Base-by-base conservation (phyloP, 805 yeast genomes). In the Lipomyces mesembrius region DNA sequence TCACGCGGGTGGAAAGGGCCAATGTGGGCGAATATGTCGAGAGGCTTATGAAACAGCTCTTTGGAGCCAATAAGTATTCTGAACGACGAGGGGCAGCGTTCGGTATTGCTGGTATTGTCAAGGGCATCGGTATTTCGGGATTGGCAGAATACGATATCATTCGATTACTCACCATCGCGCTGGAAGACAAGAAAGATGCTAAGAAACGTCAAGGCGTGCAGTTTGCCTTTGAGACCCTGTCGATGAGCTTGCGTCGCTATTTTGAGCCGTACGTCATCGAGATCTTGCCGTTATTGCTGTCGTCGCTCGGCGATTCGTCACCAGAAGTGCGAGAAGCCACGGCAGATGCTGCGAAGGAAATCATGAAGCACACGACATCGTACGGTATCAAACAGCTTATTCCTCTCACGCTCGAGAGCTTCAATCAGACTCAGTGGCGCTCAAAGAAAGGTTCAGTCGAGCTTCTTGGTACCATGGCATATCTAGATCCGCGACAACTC, bases 371-470 rank as follows among this genome's bases (percentile, higher is more conserved):
- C 73, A 91, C 98, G 3, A 92, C 98, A 2, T 87, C 96, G 69
- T 95, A 82, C 77, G 99, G 99, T 79, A 91, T 95, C 65, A 90
- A 89, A 75, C 88, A 89, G 71, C 83, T 95, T 77, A 92, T 95
- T 77, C 99, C 99, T 1, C 83, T 94, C 65, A 96, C 98, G 0
- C 85, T 94, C 66, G 85, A 87, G 39, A 91, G 91, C 72, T 82
- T 95, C 73, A 96, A 92, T 73, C 96, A 91, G 68, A 87, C 88
- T 64, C 89, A 96, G 0, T 95, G 99, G 99, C 85, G 99, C 80
- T 87, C 97, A 0, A 95, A 95, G 80, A 91, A 92, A 79, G 99
- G 98, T 3, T 91, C 98, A 6, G 98, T 95, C 22, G 98, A 95
- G 77, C 80, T 95, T 61, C 84, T 95, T 57, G 99, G 99, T 78